Base-by-base conservation (phyloP, 768 basidiomycete genomes). In the Leccinum imitatum region DNA sequence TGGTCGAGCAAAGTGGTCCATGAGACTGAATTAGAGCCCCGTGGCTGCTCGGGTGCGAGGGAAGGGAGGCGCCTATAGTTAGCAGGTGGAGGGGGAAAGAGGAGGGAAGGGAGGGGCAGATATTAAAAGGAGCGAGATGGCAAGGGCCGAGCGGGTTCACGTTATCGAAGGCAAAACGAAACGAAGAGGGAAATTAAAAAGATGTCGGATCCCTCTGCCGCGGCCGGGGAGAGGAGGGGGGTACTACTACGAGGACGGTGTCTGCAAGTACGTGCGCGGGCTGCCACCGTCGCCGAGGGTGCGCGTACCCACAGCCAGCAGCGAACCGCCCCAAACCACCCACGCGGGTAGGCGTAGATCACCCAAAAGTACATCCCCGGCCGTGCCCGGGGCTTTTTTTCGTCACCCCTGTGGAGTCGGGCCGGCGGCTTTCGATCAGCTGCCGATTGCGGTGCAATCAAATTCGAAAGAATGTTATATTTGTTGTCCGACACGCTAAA, bases 1-100 rank as follows among this genome's bases (percentile, higher is more conserved):
- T 56, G 71, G 56, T 57, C 70, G 75, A 57, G 74, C 23, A 50
- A 65, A 73, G 57, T 70, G 69, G 64, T 80, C 74, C 80, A 81
- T 80, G 67, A 23, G 23, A 19, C 61, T 25, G 41, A 39, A 58
- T n/a, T 27, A 52, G 35, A 27, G 46, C 25, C 50, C 27, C 63
- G 50, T 15, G 31, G 41, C 11, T 33, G 57, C 53, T 46, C 25
- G 19, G 27, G 30, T 27, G 58, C 13, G 55, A 31, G 54, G 54
- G 48, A 53, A 35, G 31, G 54, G 33, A 53, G 46, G 55, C 51
- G 53, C 39, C 50, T 37, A 21, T 31, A 31, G 31, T 44, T 54
- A 21, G 14, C 11, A 56, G 61, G 59, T 33, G 27, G 60, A 56
- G 47, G 56, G 47, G 47, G 61, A 27, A 46, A 23, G 61, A 27